A percentile compares a stretch with the other conserved stretches of the same genome.
phyloP scores from a whole-genome alignment of 1,139 yeast species.

The Kluyveromyces sp. region DNA sequence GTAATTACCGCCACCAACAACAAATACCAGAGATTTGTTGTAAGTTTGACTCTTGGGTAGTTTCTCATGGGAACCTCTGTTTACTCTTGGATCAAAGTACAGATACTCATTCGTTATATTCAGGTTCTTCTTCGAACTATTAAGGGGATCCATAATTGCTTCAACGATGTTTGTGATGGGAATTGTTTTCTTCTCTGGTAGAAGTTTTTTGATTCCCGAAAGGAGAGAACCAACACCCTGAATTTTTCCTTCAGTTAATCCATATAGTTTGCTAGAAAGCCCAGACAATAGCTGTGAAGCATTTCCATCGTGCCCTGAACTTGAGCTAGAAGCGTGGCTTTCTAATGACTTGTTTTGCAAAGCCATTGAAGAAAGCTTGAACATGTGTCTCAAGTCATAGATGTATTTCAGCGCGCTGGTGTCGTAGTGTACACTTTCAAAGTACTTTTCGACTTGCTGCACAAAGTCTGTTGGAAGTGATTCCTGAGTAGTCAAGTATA shows the following conservation, averaged over 20 bases:
- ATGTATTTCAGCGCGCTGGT: constrained; percentile 62
- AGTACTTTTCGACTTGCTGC: constrained; percentile 56
- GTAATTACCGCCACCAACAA: constrained; percentile 95
- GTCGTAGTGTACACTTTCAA: constrained; percentile 54
- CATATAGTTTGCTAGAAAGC: constrained; percentile 68
- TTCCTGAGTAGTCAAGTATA: constrained; percentile 43
- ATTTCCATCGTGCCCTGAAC: constrained; percentile 31
- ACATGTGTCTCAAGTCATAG: constrained; percentile 71
- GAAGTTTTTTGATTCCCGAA: constrained; percentile 75
- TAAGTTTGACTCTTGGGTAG: constrained; percentile 83
- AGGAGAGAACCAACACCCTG: constrained; percentile 81
- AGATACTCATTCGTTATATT: constrained; percentile 81
- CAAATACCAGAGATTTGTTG: constrained; percentile 77
- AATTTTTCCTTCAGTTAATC: constrained; percentile 71
- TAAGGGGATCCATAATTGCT: constrained; percentile 78
- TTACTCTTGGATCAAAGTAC: constrained; percentile 77
- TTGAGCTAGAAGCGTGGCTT: constrained; percentile 19
- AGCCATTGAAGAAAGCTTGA: constrained; percentile 39
- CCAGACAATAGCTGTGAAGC: constrained; percentile 68
- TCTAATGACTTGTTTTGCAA: constrained; percentile 30
- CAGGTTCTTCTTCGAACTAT: constrained; percentile 53
- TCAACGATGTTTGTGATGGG: constrained; percentile 89
- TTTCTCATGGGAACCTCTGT: constrained; percentile 82
- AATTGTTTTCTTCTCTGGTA: constrained; percentile 81
- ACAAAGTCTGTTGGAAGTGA: constrained; percentile 59